phyloP scores from a whole-genome alignment of 768 basidiomycete genomes.

The Kwoniella heveanensis region DNA sequence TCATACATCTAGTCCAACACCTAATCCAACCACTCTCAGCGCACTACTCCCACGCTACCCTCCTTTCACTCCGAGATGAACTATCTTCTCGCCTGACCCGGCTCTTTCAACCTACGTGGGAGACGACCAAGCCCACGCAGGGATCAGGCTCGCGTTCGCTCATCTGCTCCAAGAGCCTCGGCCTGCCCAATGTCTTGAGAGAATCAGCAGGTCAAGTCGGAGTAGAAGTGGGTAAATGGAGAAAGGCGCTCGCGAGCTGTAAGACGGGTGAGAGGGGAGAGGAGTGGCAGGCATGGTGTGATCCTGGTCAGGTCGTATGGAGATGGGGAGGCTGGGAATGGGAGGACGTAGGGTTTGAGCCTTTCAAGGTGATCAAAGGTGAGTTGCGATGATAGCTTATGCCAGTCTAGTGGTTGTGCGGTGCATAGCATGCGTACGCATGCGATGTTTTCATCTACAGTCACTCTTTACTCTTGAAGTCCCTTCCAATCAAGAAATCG shows the following conservation, averaged over 20 bases:
- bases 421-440: too few species aligned
- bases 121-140: slow-evolving; percentile 34
- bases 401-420: too few species aligned
- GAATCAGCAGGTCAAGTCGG: slow-evolving; percentile 34
- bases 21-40: slow-evolving; percentile 41
- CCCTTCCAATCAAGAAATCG: too few species aligned
- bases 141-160: slow-evolving; percentile 53
- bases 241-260: slow-evolving; percentile 29
- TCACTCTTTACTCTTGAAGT: too few species aligned
- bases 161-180: slow-evolving; percentile 43
- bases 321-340: slow-evolving; percentile 56
- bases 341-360: slow-evolving; percentile 53
- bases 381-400: too few species aligned
- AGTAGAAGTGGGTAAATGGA: slow-evolving; percentile 47
- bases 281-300: slow-evolving; percentile 57
- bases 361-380: slow-evolving; percentile 43
- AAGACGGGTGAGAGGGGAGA: slow-evolving; percentile 20
- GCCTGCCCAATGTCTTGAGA: slow-evolving; percentile 43
- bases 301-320: slow-evolving; percentile 54
- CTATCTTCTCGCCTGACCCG: slow-evolving; percentile 29
- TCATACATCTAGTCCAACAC: slow-evolving; percentile 39
- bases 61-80: slow-evolving; percentile 32
- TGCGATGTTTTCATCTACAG: too few species aligned
- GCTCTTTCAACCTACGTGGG: slow-evolving; percentile 46
- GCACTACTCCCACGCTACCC: slow-evolving; percentile 34